Base-by-base conservation (phyloP, 148 eudicot species). In the Salicornia ramosissima region DNA sequence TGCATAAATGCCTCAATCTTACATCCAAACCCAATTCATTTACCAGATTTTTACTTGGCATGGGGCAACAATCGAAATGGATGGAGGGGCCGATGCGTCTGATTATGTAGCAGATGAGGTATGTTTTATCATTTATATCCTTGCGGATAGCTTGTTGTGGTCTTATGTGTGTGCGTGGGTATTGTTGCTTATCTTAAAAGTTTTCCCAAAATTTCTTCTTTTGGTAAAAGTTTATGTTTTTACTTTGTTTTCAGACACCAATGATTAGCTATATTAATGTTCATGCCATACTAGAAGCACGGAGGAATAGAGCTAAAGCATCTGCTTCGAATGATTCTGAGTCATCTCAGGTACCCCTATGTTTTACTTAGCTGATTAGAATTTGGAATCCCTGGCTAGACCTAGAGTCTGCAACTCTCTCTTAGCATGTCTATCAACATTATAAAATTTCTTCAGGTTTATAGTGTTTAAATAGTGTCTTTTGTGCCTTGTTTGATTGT, bases 51-150 rank as follows among this genome's bases (percentile, higher is more conserved):
- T 90, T 79, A 88, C 95, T 69, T 93, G 98, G 98, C 83, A 88
- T 80, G 98, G 98, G 68, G 98, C 98, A 39, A 86, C 96, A 65
- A 80, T 93, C 66, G 98, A 93, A 83, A 78, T 93, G 87, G 96
- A 93, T 70, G 90, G 95, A 58, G 75, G 79, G 22, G 77, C 98
- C 60, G 95, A 93, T 81, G 88, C 96, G 8, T 72, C 80, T 63
- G 95, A 93, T 71, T 93, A 93, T 74, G 87, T 88, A 15, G 98
- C 98, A 24, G 95, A 90, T 82, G 98, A 93, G 91, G 98, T 93
- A 84, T 70, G 63, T 24, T 71, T 55, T 24, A 36, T 64, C 51
- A 25, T 60, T 67, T 45, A 11, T n/a, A n/a, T n/a, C n/a, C n/a
- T n/a, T n/a, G n/a, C n/a, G 31, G 39, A 22, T 19, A 13, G 7